These are phyloP conservation scores for Chlamydomonas sp. DNA, from an alignment of 139 green algal genomes.

Conservation along the genomic window DNA sequence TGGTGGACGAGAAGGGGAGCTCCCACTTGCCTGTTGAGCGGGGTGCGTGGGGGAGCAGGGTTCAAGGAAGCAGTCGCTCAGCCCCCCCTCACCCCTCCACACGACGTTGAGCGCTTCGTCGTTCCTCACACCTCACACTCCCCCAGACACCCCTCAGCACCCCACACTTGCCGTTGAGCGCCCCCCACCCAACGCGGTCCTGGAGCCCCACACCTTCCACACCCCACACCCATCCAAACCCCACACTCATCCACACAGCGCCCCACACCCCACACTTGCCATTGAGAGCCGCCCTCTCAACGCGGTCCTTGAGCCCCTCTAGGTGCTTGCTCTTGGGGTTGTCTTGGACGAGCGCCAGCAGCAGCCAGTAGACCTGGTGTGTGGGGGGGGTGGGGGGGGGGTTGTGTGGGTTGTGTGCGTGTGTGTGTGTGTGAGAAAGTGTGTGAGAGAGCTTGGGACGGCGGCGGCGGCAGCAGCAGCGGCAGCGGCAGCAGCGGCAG, in stretches of 20 bases:
- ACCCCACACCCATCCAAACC: background rate
- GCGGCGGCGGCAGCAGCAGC: no score
- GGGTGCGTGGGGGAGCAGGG: no score
- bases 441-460: background rate
- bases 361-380: constrained; percentile 79
- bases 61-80: no score
- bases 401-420: background rate
- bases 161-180: constrained; percentile 66
- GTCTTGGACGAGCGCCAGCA: constrained; percentile 84
- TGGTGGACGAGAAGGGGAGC: no score
- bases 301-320: constrained; percentile 42
- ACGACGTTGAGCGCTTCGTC: no score
- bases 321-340: constrained; percentile 52
- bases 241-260: constrained; percentile 45
- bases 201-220: constrained; percentile 25
- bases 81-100: no score
- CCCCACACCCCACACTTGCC: no score
- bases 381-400: background rate
- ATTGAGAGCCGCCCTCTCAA: constrained; percentile 67
- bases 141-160: no score
- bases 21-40: no score
- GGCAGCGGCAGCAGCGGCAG: no score
- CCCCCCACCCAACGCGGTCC: constrained; percentile 62
- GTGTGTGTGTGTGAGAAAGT: background rate
- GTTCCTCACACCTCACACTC: constrained; percentile 7